Conservation (phyloP, 108 stramenopile genomes). For the Skeletonema tropicum region DNA sequence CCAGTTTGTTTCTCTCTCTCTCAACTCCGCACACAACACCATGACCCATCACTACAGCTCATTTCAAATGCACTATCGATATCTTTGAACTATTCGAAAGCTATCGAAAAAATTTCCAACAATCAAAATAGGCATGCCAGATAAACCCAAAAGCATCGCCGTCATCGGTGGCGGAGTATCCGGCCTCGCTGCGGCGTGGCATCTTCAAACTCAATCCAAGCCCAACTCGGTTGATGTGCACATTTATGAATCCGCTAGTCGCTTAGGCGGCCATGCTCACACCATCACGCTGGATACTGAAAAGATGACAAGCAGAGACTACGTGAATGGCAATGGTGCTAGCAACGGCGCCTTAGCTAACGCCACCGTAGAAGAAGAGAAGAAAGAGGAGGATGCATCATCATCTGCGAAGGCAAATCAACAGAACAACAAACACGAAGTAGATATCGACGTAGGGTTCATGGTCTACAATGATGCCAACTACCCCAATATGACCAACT, state of each 20-base stretch:
- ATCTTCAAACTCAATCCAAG: constrained; percentile 45
- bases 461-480: constrained; percentile 96
- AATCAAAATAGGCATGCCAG: too few species aligned
- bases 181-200: constrained; percentile 83
- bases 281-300: constrained; percentile 58
- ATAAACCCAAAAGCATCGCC: constrained; percentile 50
- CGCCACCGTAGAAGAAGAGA: constrained; percentile 28
- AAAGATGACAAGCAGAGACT: constrained; percentile 16
- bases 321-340: constrained; percentile 1
- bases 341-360: neutral
- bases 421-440: constrained; percentile 41
- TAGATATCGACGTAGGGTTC: constrained; percentile 95
- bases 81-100: too few species aligned
- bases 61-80: too few species aligned
- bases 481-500: constrained; percentile 93
- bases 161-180: constrained; percentile 79
- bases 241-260: constrained; percentile 74
- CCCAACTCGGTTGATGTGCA: constrained; percentile 61
- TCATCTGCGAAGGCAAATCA: constrained; percentile 14
- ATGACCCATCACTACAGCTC: too few species aligned
- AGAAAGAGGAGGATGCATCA: constrained; percentile 26
- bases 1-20: too few species aligned
- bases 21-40: too few species aligned
- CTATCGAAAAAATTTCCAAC: too few species aligned
- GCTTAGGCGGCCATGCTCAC: constrained; percentile 92